These are phyloP conservation scores for Lepidium sativum DNA, from an alignment of 345 rosid species.

Conservation along the genomic window DNA sequence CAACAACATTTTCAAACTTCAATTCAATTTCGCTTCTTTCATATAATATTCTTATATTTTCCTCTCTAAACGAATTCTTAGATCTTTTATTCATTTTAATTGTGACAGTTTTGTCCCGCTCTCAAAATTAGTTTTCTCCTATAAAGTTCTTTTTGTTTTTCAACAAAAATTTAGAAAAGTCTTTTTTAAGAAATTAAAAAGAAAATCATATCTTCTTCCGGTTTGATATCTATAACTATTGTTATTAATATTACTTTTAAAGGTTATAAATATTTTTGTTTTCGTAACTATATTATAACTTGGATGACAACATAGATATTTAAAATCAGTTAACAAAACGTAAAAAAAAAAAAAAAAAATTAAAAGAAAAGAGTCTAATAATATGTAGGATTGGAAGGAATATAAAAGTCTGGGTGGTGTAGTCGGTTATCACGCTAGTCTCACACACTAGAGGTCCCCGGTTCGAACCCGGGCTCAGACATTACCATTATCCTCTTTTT, in stretches of 20 bases:
- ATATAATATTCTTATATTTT: not conserved
- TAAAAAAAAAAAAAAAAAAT: too few species aligned
- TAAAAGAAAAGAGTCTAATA: too few species aligned
- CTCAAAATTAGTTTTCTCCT: not conserved
- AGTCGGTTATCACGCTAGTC: constrained; percentile 73
- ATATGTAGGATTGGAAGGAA: too few species aligned
- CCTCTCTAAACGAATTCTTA: not conserved
- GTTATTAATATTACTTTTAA: not conserved
- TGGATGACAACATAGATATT: too few species aligned
- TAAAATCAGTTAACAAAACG: too few species aligned
- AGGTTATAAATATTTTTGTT: not conserved
- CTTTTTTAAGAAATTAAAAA: too few species aligned
- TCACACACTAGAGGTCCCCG: constrained; percentile 82
- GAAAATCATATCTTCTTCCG: not conserved
- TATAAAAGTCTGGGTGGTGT: constrained; percentile 24
- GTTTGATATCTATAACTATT: too few species aligned
- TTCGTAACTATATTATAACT: not conserved
- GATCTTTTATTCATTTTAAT: not conserved
- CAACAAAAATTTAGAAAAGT: too few species aligned
- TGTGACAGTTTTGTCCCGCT: not conserved
- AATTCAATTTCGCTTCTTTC: constrained; percentile 9
- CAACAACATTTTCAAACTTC: not conserved
- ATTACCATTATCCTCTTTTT: not conserved
- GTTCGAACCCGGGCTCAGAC: constrained; percentile 76
- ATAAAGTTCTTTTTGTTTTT: not conserved